A percentile compares a stretch with the other conserved stretches of the same genome.
Evolutionary conservation across 2,329 filamentous ascomycete species (phyloP).

Genomic region (Stagonosporopsis cucurbitacearum): DNA sequence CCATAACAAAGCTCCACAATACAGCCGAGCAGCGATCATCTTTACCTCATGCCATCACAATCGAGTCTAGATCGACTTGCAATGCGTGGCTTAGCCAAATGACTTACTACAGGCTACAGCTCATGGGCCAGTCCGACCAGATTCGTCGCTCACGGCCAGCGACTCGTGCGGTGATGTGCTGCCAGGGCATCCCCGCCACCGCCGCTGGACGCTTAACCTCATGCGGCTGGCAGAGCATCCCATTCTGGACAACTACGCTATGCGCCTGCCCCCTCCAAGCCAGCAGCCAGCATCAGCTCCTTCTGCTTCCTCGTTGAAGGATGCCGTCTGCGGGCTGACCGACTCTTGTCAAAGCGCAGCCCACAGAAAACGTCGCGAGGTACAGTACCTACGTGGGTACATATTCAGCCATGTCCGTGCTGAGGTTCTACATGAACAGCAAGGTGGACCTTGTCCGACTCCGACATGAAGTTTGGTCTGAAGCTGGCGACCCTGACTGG

Average conservation of each 20-base stretch:
- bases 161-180: slow-evolving; percentile 19
- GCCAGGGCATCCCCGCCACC: slow-evolving; percentile 10
- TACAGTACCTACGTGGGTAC: too few relatives aligned
- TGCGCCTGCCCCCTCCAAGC: slow-evolving; percentile 12
- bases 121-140: slow-evolving; percentile 23
- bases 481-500: slow-evolving; percentile 14
- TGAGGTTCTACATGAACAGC: background rate
- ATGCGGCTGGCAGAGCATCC: slow-evolving; percentile 5
- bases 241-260: slow-evolving; percentile 1
- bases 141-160: slow-evolving; percentile 4
- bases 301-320: slow-evolving; percentile 6
- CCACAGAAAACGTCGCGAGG: background rate
- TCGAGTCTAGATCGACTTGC: background rate
- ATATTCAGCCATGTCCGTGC: too few relatives aligned
- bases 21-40: background rate
- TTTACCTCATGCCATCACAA: background rate
- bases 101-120: too few relatives aligned
- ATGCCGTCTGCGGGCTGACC: slow-evolving; percentile 1
- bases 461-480: slow-evolving; percentile 15
- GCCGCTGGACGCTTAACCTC: background rate
- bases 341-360: background rate
- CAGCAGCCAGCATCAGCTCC: slow-evolving; percentile 11
- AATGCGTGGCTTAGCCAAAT: slow-evolving; percentile 8
- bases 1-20: background rate
- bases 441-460: slow-evolving; percentile 10